Conservation (phyloP, 441 rosid genomes). For the Populus hybrid region DNA sequence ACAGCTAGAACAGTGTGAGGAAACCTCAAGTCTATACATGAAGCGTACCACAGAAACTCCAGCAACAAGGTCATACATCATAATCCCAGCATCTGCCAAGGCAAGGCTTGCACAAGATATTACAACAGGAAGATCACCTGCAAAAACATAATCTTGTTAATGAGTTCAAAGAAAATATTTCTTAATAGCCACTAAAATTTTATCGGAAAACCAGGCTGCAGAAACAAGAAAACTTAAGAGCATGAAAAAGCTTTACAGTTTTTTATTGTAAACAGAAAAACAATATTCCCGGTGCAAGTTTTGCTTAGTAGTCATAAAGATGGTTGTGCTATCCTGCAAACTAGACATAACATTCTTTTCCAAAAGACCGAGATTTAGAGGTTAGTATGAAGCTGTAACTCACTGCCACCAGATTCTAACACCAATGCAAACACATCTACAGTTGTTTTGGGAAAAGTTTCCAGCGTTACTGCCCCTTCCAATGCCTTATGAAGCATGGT, state of each 20-base stretch:
- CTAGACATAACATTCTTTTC: neutral
- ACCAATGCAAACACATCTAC: slow-evolving; percentile 58
- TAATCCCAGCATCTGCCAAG: slow-evolving; percentile 91
- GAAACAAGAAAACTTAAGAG: neutral
- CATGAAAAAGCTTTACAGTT: neutral
- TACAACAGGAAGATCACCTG: slow-evolving; percentile 89
- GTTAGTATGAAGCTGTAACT: slow-evolving; percentile 32
- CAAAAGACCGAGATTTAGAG: neutral
- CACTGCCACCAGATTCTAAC: slow-evolving; percentile 91
- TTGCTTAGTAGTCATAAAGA: neutral
- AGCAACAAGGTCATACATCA: no score
- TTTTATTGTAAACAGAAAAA: neutral
- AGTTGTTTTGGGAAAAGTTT: slow-evolving; percentile 59
- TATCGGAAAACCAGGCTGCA: neutral
- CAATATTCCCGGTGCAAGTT: neutral
- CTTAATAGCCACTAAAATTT: neutral
- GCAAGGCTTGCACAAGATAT: slow-evolving; percentile 95
- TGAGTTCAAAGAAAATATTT: slow-evolving; percentile 7
- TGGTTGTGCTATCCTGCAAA: neutral
- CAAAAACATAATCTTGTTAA: slow-evolving; percentile 20
- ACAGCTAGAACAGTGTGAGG: neutral
- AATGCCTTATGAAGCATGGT: slow-evolving; percentile 91
- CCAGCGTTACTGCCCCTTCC: slow-evolving; percentile 80
- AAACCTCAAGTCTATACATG: neutral
- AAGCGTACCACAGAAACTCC: slow-evolving; percentile 81